phyloP scores from a whole-genome alignment of 192 early-diverging fungal species.

The Pilobolus umbonatus region DNA sequence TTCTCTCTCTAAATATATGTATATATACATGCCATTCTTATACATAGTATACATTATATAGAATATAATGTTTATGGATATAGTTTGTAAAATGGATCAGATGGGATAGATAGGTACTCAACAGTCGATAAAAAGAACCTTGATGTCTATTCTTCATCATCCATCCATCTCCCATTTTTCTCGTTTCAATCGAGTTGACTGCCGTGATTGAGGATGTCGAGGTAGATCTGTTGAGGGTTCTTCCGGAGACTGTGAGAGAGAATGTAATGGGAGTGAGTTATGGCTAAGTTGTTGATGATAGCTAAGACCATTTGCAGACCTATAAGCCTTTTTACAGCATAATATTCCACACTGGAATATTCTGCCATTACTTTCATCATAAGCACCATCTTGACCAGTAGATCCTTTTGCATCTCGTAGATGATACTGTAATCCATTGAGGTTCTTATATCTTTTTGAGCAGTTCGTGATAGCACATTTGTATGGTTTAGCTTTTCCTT shows the following conservation, averaged over 20 bases:
- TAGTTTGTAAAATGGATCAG: too few species aligned
- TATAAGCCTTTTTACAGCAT: constrained; percentile 35
- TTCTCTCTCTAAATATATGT: too few species aligned
- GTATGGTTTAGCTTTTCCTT: constrained; percentile 49
- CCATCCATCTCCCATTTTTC: background rate
- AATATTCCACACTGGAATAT: constrained; percentile 24
- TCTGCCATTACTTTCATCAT: constrained; percentile 8
- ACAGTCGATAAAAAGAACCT: too few species aligned
- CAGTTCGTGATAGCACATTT: constrained; percentile 64
- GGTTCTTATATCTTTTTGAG: constrained; percentile 72
- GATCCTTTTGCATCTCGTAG: constrained; percentile 53
- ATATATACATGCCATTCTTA: too few species aligned
- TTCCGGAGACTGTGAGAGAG: background rate
- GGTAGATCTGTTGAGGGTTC: background rate
- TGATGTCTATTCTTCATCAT: too few species aligned
- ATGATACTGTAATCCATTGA: constrained; percentile 81
- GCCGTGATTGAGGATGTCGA: background rate
- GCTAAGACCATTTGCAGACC: constrained; percentile 31
- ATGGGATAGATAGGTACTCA: too few species aligned
- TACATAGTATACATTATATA: too few species aligned
- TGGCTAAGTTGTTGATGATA: constrained; percentile 35
- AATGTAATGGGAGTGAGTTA: background rate
- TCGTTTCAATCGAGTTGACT: background rate
- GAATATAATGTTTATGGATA: too few species aligned
- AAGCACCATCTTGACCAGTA: constrained; percentile 21